These are phyloP conservation scores for Saccharomyces hybrid DNA, from an alignment of 1,139 yeast species.

Conservation along the genomic window DNA sequence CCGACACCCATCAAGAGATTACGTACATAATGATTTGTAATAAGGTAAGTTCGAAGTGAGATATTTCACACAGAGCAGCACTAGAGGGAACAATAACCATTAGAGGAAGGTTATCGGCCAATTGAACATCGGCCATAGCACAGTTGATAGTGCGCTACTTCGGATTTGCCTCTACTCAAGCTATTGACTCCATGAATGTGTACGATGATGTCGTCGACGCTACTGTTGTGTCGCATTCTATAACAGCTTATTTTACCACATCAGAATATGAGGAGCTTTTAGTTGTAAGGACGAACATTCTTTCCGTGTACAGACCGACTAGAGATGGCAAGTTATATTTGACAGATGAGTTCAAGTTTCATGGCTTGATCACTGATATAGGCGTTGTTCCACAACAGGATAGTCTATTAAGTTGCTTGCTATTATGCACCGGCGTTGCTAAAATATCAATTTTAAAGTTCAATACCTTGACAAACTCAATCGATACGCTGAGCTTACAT, in stretches of 20 bases:
- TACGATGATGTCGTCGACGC: constrained; percentile 78
- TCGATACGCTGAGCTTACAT: constrained; percentile 74
- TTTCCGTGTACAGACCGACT: constrained; percentile 56
- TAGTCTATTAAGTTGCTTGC: constrained; percentile 45
- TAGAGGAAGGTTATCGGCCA: neutral
- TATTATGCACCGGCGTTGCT: constrained; percentile 66
- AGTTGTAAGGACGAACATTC: constrained; percentile 62
- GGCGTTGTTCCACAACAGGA: constrained; percentile 47
- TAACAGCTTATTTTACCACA: constrained; percentile 56
- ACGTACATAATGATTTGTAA: neutral
- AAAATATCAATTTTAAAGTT: constrained; percentile 71
- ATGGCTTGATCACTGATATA: constrained; percentile 62
- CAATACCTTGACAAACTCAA: constrained; percentile 45
- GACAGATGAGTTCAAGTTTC: constrained; percentile 58
- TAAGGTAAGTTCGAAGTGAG: neutral
- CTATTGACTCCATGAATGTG: constrained; percentile 55
- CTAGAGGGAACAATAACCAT: neutral
- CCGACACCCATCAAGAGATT: neutral
- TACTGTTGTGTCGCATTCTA: constrained; percentile 57
- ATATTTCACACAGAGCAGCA: neutral
- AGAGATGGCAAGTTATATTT: constrained; percentile 41
- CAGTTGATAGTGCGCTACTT: neutral
- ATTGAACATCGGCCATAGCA: neutral
- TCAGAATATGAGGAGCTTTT: constrained; percentile 47
- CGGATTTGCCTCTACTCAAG: neutral